Percentiles rank a stretch among this genome's conserved stretches.
phyloP scores from a whole-genome alignment of 2,329 filamentous ascomycete species.

The Aspergillus fijiensis region DNA sequence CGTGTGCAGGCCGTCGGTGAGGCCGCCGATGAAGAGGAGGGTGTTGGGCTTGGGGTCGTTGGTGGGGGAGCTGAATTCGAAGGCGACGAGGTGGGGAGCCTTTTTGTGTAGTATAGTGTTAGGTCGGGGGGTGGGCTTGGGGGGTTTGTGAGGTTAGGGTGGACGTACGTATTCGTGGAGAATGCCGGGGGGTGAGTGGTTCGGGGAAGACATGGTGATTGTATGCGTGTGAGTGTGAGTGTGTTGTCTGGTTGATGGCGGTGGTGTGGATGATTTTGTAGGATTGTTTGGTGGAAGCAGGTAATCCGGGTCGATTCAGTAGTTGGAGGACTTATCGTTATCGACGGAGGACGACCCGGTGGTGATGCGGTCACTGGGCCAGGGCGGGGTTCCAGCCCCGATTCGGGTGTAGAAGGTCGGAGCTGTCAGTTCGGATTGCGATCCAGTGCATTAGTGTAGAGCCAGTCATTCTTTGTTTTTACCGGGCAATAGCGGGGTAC shows the following conservation, averaged over 20 bases:
- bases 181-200: constrained; percentile 29
- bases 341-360: not conserved
- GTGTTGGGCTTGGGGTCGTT: constrained; percentile 44
- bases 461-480: too few relatives aligned
- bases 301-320: not conserved
- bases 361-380: not conserved
- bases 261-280: not conserved
- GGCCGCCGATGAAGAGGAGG: constrained; percentile 59
- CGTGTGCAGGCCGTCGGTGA: constrained; percentile 58
- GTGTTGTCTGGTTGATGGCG: not conserved
- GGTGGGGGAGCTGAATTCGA: constrained; percentile 37
- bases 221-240: not conserved
- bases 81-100: constrained; percentile 42
- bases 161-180: constrained; percentile 40
- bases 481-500: too few relatives aligned
- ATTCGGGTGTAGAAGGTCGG: too few relatives aligned
- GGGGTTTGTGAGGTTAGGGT: not conserved
- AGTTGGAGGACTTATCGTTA: not conserved
- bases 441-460: not conserved
- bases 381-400: too few relatives aligned
- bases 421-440: not conserved
- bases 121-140: not conserved
- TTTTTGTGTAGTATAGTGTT: constrained; percentile 20
- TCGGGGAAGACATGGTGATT: constrained; percentile 9
- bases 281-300: not conserved